Percentiles rank a stretch among this genome's conserved stretches.
phyloP scores from a whole-genome alignment of 768 basidiomycete genomes.

The Termitomyces sp. region DNA sequence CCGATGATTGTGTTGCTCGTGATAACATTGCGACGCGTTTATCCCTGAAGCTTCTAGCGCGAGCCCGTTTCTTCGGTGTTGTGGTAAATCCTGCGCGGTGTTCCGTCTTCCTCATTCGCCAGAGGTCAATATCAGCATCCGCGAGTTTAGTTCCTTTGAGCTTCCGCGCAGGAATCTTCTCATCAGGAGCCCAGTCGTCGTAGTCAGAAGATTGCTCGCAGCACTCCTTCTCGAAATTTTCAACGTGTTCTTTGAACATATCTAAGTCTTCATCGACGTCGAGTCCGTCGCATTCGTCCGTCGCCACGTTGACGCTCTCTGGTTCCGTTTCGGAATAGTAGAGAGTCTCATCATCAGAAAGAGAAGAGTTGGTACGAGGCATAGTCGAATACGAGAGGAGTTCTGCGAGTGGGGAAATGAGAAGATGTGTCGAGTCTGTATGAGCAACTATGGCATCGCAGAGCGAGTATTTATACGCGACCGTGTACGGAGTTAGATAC shows the following conservation, averaged over 20 bases:
- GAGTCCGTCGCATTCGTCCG: too few species aligned
- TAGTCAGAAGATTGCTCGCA: background rate
- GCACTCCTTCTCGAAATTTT: background rate
- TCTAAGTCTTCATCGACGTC: background rate
- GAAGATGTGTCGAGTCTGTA: background rate
- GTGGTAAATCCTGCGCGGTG: background rate
- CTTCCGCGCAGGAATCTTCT: constrained; percentile 1
- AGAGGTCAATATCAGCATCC: constrained; percentile 4
- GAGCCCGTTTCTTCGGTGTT: background rate
- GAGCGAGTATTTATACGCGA: constrained; percentile 2
- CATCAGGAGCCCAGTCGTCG: constrained; percentile 5
- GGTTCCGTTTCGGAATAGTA: background rate
- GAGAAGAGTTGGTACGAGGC: background rate
- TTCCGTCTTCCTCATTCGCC: constrained; percentile 5
- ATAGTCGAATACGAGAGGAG: background rate
- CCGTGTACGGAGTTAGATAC: too few species aligned
- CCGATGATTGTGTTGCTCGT: background rate
- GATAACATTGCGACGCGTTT: background rate
- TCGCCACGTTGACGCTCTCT: background rate
- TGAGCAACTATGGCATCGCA: background rate
- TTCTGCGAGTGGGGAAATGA: background rate
- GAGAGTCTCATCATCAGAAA: background rate
- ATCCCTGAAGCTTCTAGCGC: background rate
- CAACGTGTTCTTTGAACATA: background rate
- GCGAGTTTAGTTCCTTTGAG: constrained; percentile 2